phyloP scores from a whole-genome alignment of 2,329 filamentous ascomycete species.

The Ceratocystis destructans region DNA sequence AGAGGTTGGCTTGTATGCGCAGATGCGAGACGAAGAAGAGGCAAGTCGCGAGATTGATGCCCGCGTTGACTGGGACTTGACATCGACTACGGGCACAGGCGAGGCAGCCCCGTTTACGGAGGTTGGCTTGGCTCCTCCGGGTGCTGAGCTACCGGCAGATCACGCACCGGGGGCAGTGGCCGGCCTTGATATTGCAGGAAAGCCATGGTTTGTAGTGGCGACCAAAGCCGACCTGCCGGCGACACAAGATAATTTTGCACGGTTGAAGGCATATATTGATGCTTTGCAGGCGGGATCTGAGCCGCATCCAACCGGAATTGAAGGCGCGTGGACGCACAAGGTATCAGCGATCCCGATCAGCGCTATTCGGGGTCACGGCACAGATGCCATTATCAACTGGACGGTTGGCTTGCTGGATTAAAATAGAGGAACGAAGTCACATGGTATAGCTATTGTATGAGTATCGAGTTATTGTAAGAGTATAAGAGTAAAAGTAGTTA shows the following conservation, averaged over 20 bases:
- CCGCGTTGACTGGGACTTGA: conserved; percentile 45
- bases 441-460: background rate
- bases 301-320: conserved; percentile 58
- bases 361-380: conserved; percentile 74
- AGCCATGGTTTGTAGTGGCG: conserved; percentile 93
- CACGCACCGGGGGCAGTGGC: conserved; percentile 24
- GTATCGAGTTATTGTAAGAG: conserved; percentile 7
- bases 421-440: conserved; percentile 19
- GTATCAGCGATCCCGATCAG: conserved; percentile 70
- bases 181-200: conserved; percentile 67
- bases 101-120: background rate
- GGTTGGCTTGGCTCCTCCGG: background rate
- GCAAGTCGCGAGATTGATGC: conserved; percentile 46
- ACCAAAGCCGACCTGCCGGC: conserved; percentile 78
- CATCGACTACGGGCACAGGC: conserved; percentile 29
- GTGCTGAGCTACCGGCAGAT: conserved; percentile 23
- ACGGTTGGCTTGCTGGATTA: conserved; percentile 54
- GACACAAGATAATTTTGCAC: conserved; percentile 63
- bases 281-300: conserved; percentile 47
- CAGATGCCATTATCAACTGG: conserved; percentile 60
- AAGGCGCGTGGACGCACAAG: conserved; percentile 44
- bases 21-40: conserved; percentile 63
- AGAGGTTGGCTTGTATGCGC: conserved; percentile 76
- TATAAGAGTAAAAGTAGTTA: background rate
- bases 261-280: conserved; percentile 56